Base-by-base conservation (phyloP, 2,329 filamentous ascomycete genomes). In the Amphichorda felina region DNA sequence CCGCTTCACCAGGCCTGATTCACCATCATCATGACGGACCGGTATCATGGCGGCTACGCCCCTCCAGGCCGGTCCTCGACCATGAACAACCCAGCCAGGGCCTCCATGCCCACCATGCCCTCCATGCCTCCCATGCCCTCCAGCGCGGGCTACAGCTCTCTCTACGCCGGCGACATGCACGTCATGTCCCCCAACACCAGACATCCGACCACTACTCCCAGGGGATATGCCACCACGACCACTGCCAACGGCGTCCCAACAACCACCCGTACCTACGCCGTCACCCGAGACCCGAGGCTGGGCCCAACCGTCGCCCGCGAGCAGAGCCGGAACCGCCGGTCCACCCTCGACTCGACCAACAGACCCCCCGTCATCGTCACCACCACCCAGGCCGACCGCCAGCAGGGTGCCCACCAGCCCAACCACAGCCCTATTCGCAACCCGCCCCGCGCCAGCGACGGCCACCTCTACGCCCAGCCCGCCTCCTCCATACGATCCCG, bases 321-420 rank as follows among this genome's bases (percentile, higher is more conserved):
- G 8, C 10, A 55, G 25, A 61, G 63, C 47, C 65, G 66, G 18
- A 57, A 54, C 36, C 65, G 68, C 50, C 68, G 68, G 19, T 66
- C 66, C 7, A 72, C 70, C 1, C 42, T 72, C 17, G 74, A 78
- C 38, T 55, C 65, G 13, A 48, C 57, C 16, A 50, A 65, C 26
- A 7, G 74, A 78, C 69, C 72, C 9, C 68, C 72, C 36, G 64
- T 75, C 44, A 70, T 75, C 38, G 63, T 77, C 41, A 76, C 71
- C 15, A 72, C 70, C 5, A 66, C 63, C 19, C 61, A 68, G 38
- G 61, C 60, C 37, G 50, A 56, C 34, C 52, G 55, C 21, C 51
- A 60, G 19, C 63, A 67, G 32, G 51, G 51, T 16, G 50, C 55
- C n/a, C 49, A 54, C 31, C 59, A 65, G 42, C 47, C 56, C 33